phyloP scores from a whole-genome alignment of 1,139 yeast species.

The Taphrina betulina region DNA sequence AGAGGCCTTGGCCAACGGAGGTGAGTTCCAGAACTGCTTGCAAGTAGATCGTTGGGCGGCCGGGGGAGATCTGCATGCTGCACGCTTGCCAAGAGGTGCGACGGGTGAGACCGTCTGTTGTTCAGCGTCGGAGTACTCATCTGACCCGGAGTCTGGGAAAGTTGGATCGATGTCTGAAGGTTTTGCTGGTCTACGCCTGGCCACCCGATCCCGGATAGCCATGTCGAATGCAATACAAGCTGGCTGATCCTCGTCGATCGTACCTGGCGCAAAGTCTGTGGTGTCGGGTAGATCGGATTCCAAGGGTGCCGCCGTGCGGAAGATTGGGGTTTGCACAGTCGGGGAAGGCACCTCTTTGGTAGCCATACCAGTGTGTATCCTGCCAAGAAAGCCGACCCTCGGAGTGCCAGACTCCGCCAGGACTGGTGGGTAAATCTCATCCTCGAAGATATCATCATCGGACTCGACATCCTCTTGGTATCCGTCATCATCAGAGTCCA shows the following conservation, averaged over 20 bases:
- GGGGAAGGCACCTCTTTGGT: neutral
- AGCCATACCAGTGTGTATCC: neutral
- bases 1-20: slow-evolving; percentile 8
- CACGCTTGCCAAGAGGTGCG: neutral
- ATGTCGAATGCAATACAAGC: slow-evolving; percentile 33
- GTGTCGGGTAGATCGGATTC: slow-evolving; percentile 33
- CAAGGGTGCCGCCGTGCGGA: slow-evolving; percentile 32
- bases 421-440: neutral
- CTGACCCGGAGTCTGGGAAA: slow-evolving; percentile 32
- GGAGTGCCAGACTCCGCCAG: slow-evolving; percentile 13
- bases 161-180: slow-evolving; percentile 35
- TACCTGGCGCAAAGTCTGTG: slow-evolving; percentile 34
- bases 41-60: neutral
- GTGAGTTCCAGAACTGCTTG: slow-evolving; percentile 4
- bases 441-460: slow-evolving; percentile 22
- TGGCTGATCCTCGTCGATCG: slow-evolving; percentile 34
- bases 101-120: neutral
- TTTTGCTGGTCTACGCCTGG: slow-evolving; percentile 20
- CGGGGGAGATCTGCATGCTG: slow-evolving; percentile 1
- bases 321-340: slow-evolving; percentile 5
- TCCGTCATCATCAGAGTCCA: slow-evolving; percentile 13
- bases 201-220: slow-evolving; percentile 25
- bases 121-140: slow-evolving; percentile 15
- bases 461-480: slow-evolving; percentile 24
- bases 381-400: neutral